These are phyloP conservation scores for Guadua angustifolia DNA, from an alignment of 176 grass and related monocot species.

Conservation along the genomic window DNA sequence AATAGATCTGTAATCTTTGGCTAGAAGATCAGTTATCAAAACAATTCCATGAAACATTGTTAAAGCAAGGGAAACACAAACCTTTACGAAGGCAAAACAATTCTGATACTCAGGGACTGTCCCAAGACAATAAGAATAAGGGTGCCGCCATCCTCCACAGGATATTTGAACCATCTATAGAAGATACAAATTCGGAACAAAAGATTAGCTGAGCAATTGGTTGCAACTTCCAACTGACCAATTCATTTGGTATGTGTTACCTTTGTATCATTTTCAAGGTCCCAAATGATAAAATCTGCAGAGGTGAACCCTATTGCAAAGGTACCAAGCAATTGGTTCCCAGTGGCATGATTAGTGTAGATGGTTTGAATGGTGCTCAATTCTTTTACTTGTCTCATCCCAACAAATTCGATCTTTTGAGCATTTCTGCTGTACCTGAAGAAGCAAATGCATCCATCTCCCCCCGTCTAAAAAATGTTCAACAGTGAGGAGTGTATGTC, in stretches of 20 bases:
- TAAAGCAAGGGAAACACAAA: constrained; percentile 48
- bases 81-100: constrained; percentile 92
- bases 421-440: constrained; percentile 69
- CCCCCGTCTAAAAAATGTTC: constrained; percentile 78
- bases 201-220: constrained; percentile 21
- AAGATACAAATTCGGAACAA: constrained; percentile 32
- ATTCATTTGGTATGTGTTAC: constrained; percentile 41
- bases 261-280: constrained; percentile 89
- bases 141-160: constrained; percentile 90
- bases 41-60: constrained; percentile 2
- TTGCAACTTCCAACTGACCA: neutral
- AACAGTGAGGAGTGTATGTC: constrained; percentile 39
- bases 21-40: neutral
- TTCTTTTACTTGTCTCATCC: constrained; percentile 96
- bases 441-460: constrained; percentile 96
- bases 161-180: constrained; percentile 72
- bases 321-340: constrained; percentile 40
- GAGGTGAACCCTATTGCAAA: constrained; percentile 93
- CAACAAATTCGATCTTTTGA: constrained; percentile 67
- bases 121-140: constrained; percentile 93
- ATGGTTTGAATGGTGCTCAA: constrained; percentile 78
- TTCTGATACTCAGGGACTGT: constrained; percentile 67
- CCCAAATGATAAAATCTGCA: constrained; percentile 94
- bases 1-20: neutral
- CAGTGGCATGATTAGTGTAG: constrained; percentile 36